Evolutionary conservation across 768 basidiomycete species (phyloP), one percentile per base, ranked within the genome.

Genomic region (Suillus hirtellus): DNA sequence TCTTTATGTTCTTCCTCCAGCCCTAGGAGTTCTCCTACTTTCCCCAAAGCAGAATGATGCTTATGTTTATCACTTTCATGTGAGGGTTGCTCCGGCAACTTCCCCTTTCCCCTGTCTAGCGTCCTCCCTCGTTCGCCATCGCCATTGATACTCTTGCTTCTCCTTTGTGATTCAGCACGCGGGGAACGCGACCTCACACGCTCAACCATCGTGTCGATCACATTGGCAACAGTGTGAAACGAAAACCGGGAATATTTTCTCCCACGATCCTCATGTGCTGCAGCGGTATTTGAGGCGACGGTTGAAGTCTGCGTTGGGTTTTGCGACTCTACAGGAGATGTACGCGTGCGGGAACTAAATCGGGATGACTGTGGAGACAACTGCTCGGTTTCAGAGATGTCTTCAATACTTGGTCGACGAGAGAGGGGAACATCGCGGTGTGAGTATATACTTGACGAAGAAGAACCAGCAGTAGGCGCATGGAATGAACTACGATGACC

Each of bases 181-280:
- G 78, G 76, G 0, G 85, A 83, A 34, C 72, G 72, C 7, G 83
- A 80, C 38, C 82, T 78, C n/a, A 86, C 81, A 21, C 71, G 72
- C 44, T 75, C 75, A 60, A 70, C 70, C 52, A 77, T 70, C 27
- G 73, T 85, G 46, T 81, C 82, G 14, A 86, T 66, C 21, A 73
- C 78, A 66, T 76, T 82, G 3, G 84, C 80, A 35, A 87, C 79
- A 9, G 80, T 77, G 5, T 84, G 76, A 6, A 88, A 70, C 65
- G 77, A 83, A 69, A 86, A 86, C 10, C 83, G 79, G 27, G 82
- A 78, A 59, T 73, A 66, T 66, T 66, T 77, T 67, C 68, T 62
- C 19, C 75, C 75, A 31, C 75, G 70, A 27, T 75, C 73, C 1
- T 68, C 69, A 40, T 63, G 43, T 3, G 52, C 1, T 27, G 34